phyloP scores from a whole-genome alignment of 192 early-diverging fungal species.

The Linnemannia elongata region DNA sequence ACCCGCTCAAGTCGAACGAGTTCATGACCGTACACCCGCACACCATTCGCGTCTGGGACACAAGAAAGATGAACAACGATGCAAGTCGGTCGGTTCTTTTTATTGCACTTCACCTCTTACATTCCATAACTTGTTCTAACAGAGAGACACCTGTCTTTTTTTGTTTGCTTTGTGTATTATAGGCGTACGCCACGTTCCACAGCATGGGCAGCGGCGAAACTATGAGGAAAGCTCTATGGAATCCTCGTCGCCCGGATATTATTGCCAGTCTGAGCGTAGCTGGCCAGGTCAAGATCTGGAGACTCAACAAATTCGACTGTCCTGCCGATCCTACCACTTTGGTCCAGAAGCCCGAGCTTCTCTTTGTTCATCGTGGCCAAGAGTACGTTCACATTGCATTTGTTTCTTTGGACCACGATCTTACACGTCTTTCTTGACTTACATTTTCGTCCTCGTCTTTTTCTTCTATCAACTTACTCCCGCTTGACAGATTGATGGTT shows the following conservation, averaged over 20 bases:
- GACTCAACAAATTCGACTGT: constrained; percentile 28
- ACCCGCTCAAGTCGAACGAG: constrained; percentile 28
- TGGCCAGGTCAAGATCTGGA: constrained; percentile 34
- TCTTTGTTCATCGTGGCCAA: constrained; percentile 27
- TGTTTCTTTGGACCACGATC: background rate
- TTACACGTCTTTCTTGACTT: background rate
- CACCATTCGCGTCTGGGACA: constrained; percentile 40
- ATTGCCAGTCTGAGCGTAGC: constrained; percentile 13
- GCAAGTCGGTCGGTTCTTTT: background rate
- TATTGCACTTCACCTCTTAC: background rate
- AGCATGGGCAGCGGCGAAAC: background rate
- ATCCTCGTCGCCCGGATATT: constrained; percentile 26
- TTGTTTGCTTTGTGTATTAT: background rate
- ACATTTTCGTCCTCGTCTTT: background rate
- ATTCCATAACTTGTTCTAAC: background rate
- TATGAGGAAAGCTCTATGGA: constrained; percentile 34
- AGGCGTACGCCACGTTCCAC: constrained; percentile 28
- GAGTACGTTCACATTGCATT: background rate
- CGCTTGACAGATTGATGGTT: constrained; percentile 1
- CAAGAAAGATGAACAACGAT: constrained; percentile 35
- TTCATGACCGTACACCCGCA: constrained; percentile 26
- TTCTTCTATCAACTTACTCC: background rate
- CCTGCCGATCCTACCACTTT: background rate
- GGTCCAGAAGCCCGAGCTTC: background rate
- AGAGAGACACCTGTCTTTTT: background rate